phyloP scores from a whole-genome alignment of 805 yeast genomes.

The Wickerhamomyces bisporus region DNA sequence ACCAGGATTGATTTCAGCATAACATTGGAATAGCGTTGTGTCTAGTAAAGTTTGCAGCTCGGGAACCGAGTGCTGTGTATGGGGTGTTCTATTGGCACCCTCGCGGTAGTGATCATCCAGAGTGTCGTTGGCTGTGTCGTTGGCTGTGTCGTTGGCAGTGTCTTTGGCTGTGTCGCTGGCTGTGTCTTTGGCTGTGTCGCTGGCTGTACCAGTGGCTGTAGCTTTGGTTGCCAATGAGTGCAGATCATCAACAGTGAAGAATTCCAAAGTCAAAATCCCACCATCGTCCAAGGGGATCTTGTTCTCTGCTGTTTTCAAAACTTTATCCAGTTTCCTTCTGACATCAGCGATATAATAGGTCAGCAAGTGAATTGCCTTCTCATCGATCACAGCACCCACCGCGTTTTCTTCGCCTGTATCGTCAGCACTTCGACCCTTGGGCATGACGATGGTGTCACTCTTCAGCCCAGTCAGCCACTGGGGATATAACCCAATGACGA shows the following conservation, averaged over 20 bases:
- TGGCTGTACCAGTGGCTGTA: too few relatives aligned
- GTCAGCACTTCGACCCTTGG: not conserved
- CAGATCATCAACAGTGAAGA: slow-evolving; percentile 1
- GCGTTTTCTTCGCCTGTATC: not conserved
- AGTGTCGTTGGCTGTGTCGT: too few relatives aligned
- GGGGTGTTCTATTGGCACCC: too few relatives aligned
- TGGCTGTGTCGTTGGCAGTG: too few relatives aligned
- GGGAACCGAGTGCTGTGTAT: slow-evolving; percentile 23
- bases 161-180: too few relatives aligned
- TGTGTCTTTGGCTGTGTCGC: too few relatives aligned
- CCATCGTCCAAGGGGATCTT: slow-evolving; percentile 8
- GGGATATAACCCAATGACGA: slow-evolving; percentile 45
- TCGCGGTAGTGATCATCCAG: too few relatives aligned
- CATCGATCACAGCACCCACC: not conserved
- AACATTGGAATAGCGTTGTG: slow-evolving; percentile 72
- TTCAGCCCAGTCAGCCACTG: slow-evolving; percentile 22
- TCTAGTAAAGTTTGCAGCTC: slow-evolving; percentile 51
- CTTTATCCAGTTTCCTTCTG: slow-evolving; percentile 38
- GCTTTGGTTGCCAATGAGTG: not conserved
- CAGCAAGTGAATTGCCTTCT: slow-evolving; percentile 25
- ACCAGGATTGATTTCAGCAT: slow-evolving; percentile 60
- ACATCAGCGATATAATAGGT: slow-evolving; percentile 42
- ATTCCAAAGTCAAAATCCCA: slow-evolving; percentile 9
- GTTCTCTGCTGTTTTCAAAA: slow-evolving; percentile 13
- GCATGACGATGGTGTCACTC: not conserved